Evolutionary conservation across 768 basidiomycete species (phyloP).

Genomic region (Lactarius indigo): DNA sequence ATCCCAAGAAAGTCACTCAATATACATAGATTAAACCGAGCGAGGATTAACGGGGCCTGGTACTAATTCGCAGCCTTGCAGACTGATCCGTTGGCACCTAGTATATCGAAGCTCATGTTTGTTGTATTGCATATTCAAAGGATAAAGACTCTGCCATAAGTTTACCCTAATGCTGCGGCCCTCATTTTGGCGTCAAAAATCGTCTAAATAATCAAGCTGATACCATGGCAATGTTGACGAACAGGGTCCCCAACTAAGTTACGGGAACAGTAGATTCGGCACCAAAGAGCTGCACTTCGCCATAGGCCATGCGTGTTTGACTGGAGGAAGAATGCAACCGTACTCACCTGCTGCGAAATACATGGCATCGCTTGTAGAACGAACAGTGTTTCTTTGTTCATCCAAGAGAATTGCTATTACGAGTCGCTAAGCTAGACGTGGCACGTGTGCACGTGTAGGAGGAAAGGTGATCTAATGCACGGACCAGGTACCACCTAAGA

Average conservation of each 20-base stretch:
- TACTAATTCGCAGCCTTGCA: neutral
- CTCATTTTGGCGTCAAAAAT: neutral
- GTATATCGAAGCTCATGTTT: neutral
- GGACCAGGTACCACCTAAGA: no score
- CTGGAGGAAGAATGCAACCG: no score
- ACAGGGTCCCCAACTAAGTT: neutral
- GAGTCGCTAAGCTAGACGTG: no score
- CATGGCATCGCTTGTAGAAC: no score
- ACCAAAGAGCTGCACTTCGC: no score
- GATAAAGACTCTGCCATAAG: neutral
- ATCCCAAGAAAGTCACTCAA: neutral
- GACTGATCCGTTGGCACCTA: neutral
- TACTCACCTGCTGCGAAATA: no score
- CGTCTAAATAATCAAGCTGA: no score
- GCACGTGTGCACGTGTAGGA: no score
- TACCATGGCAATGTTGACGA: neutral
- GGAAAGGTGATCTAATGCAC: no score
- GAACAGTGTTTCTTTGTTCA: no score
- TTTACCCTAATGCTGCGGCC: neutral
- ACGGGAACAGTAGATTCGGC: neutral
- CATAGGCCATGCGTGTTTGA: no score
- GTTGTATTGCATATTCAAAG: neutral
- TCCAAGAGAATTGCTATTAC: no score
- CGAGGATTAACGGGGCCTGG: neutral
- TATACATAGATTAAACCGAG: neutral